Evolutionary conservation across 106 monocot genomes (phyloP).

Genomic region (Acorus gramineus): DNA sequence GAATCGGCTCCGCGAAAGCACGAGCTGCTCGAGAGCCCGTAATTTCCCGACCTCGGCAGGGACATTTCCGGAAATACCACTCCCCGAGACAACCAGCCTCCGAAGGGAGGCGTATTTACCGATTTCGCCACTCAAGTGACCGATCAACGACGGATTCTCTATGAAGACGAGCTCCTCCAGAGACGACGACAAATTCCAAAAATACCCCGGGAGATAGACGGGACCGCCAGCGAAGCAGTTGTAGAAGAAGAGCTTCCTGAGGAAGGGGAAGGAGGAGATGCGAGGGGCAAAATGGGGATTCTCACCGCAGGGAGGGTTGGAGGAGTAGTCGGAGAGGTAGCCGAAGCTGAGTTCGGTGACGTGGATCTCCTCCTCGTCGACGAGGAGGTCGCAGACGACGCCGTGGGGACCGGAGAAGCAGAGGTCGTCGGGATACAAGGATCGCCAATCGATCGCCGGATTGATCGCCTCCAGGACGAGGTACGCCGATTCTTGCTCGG

Average conservation of each 20-base stretch:
- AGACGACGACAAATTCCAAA: constrained; percentile 26
- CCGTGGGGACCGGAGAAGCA: constrained; percentile 74
- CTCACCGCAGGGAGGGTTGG: constrained; percentile 49
- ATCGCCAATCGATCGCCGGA: constrained; percentile 35
- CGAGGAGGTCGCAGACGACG: constrained; percentile 53
- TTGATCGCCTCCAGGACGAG: constrained; percentile 42
- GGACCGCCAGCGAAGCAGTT: constrained; percentile 32
- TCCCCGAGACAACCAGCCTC: constrained; percentile 35
- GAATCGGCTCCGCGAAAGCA: constrained; percentile 42
- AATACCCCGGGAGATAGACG: constrained; percentile 4
- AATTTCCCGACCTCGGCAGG: constrained; percentile 33
- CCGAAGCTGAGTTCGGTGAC: constrained; percentile 68
- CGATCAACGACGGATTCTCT: constrained; percentile 52
- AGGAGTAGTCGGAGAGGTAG: constrained; percentile 58
- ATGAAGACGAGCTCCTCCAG: constrained; percentile 55
- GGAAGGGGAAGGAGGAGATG: constrained; percentile 36
- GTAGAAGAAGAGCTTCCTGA: constrained; percentile 68
- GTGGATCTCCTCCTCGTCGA: constrained; percentile 10
- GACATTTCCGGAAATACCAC: constrained; percentile 29
- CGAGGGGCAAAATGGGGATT: constrained; percentile 20
- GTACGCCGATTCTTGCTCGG: constrained; percentile 51
- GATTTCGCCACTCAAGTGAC: constrained; percentile 23
- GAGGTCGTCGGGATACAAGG: constrained; percentile 57
- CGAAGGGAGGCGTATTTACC: constrained; percentile 25
- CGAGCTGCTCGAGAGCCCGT: constrained; percentile 29